Conservation (phyloP, 2,329 filamentous ascomycete genomes). For the Sporothrix pseudoabietina region DNA sequence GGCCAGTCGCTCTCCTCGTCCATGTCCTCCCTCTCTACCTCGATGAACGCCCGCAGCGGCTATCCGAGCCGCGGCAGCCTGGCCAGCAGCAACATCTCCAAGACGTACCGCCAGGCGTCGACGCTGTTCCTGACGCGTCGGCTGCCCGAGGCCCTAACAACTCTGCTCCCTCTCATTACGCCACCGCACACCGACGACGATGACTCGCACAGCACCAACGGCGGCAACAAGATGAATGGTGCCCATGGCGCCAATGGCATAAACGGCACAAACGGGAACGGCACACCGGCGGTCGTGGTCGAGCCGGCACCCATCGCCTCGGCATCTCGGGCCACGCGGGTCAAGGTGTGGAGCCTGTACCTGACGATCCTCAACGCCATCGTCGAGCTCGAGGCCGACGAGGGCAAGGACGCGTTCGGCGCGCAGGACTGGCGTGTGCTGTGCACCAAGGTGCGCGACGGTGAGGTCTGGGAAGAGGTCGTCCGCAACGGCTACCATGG, state of each 20-base stretch:
- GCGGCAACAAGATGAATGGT: not conserved
- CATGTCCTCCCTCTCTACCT: slow-evolving; percentile 57
- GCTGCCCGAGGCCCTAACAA: slow-evolving; percentile 83
- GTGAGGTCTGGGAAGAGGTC: slow-evolving; percentile 92
- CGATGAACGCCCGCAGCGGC: slow-evolving; percentile 62
- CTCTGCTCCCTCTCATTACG: slow-evolving; percentile 78
- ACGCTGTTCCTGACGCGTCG: slow-evolving; percentile 94
- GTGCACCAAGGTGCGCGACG: slow-evolving; percentile 82
- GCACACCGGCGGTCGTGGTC: slow-evolving; percentile 47
- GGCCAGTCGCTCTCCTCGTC: slow-evolving; percentile 59
- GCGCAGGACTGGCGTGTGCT: slow-evolving; percentile 80
- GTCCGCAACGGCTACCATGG: slow-evolving; percentile 85
- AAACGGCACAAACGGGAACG: not conserved
- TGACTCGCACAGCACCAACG: slow-evolving; percentile 13
- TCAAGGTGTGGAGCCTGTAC: slow-evolving; percentile 98
- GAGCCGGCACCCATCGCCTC: slow-evolving; percentile 73
- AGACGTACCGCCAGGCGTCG: slow-evolving; percentile 90
- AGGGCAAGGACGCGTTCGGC: slow-evolving; percentile 87
- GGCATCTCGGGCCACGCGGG: slow-evolving; percentile 77
- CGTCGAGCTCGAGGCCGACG: slow-evolving; percentile 82
- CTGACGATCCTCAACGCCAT: slow-evolving; percentile 90
- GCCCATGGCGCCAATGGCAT: not conserved
- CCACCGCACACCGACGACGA: slow-evolving; percentile 53
- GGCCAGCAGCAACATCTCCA: slow-evolving; percentile 66
- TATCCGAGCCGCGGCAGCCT: slow-evolving; percentile 19